These are phyloP conservation scores for Lentinula lateritia DNA, from an alignment of 768 basidiomycete genomes.

Conservation along the genomic window DNA sequence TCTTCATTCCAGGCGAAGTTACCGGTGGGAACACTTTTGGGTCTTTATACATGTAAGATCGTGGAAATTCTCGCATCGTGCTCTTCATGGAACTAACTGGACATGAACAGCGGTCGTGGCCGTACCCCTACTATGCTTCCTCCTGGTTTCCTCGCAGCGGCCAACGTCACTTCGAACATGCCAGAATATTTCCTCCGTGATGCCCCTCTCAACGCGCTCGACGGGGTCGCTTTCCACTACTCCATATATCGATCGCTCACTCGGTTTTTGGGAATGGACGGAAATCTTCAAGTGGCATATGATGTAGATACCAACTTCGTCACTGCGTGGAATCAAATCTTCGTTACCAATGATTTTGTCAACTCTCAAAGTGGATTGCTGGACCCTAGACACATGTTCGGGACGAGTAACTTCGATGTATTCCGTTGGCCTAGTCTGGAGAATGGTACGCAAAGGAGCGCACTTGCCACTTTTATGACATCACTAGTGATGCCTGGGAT, in stretches of 20 bases:
- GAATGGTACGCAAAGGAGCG: slow-evolving; percentile 75
- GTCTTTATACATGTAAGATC: slow-evolving; percentile 71
- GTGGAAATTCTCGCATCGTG: not conserved
- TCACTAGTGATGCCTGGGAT: slow-evolving; percentile 86
- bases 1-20: slow-evolving; percentile 89
- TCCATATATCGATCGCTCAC: slow-evolving; percentile 84
- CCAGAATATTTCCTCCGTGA: slow-evolving; percentile 79
- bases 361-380: slow-evolving; percentile 59
- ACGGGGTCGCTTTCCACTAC: slow-evolving; percentile 88
- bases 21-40: slow-evolving; percentile 93
- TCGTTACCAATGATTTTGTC: slow-evolving; percentile 81
- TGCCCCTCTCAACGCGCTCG: slow-evolving; percentile 57
- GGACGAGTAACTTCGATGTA: slow-evolving; percentile 91
- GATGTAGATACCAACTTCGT: slow-evolving; percentile 81
- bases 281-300: slow-evolving; percentile 87
- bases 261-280: slow-evolving; percentile 94
- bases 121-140: slow-evolving; percentile 72
- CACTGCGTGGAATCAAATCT: slow-evolving; percentile 92
- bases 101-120: slow-evolving; percentile 67
- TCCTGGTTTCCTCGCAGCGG: slow-evolving; percentile 60
- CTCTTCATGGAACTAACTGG: not conserved
- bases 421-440: slow-evolving; percentile 90
- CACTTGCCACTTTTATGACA: slow-evolving; percentile 73
- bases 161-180: slow-evolving; percentile 56
- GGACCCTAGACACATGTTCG: slow-evolving; percentile 87